Conservation (phyloP, 352 stramenopile species). For the Blastocystis sp. region DNA sequence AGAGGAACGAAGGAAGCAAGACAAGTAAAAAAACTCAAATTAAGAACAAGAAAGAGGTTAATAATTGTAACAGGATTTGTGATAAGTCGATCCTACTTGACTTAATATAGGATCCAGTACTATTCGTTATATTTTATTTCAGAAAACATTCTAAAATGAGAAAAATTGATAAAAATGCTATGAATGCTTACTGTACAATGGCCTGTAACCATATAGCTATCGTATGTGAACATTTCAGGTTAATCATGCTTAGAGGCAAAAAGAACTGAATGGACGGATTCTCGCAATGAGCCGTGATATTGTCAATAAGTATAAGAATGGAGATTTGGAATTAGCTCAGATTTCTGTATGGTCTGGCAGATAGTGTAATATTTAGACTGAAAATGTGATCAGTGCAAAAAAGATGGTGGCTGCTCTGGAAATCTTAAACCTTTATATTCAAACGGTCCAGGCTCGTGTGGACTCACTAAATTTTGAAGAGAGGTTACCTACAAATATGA, state of each 20-base stretch:
- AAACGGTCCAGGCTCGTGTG: constrained; percentile 22
- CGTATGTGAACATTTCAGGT: neutral
- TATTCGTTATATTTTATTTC: no score
- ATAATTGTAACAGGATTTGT: no score
- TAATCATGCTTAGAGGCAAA: neutral
- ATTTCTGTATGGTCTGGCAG: neutral
- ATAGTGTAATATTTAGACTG: neutral
- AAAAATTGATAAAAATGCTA: neutral
- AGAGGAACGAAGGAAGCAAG: no score
- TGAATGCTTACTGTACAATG: neutral
- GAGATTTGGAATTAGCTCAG: constrained; percentile 24
- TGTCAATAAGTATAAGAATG: constrained; percentile 37
- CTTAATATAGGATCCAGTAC: no score
- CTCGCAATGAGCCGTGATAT: neutral
- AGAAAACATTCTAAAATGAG: no score
- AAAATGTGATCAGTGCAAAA: constrained; percentile 20
- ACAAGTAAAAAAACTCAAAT: no score
- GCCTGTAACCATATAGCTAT: neutral
- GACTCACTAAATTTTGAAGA: constrained; percentile 46
- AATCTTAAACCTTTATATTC: constrained; percentile 49
- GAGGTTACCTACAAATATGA: constrained; percentile 8
- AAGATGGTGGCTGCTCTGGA: constrained; percentile 49
- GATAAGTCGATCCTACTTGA: no score
- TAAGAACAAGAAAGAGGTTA: no score
- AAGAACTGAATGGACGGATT: neutral